Evolutionary conservation across 169 alveolate genomes (phyloP).

Genomic region (Plasmodium fragile): DNA sequence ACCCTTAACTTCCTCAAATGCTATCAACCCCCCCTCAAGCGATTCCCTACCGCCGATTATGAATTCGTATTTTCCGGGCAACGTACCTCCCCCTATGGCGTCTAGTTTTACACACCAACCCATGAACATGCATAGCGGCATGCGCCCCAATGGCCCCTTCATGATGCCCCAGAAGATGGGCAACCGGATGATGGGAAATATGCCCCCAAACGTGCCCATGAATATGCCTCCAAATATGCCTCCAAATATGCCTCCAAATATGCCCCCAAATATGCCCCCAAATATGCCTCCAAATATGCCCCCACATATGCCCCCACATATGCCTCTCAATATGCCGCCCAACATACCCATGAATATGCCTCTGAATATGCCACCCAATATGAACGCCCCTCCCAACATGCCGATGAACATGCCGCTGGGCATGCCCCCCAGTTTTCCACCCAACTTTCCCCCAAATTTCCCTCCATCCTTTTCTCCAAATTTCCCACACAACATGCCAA

Average conservation of each 20-base stretch:
- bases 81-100: constrained; percentile 10
- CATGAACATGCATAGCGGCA: not conserved
- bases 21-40: constrained; percentile 22
- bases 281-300: constrained; percentile 39
- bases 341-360: constrained; percentile 31
- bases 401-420: constrained; percentile 78
- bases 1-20: not conserved
- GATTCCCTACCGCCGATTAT: constrained; percentile 57
- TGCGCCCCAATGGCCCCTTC: constrained; percentile 19
- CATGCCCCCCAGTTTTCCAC: constrained; percentile 24
- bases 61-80: constrained; percentile 15
- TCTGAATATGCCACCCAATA: constrained; percentile 32
- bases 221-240: constrained; percentile 50
- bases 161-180: constrained; percentile 32
- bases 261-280: constrained; percentile 31
- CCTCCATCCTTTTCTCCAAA: not conserved
- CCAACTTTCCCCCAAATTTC: not conserved
- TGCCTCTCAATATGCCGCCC: constrained; percentile 44
- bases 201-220: constrained; percentile 73
- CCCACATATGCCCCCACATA: constrained; percentile 22
- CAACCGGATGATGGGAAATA: constrained; percentile 10
- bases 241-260: constrained; percentile 78
- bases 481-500: constrained; percentile 19
- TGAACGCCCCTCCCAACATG: constrained; percentile 69
- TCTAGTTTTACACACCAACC: constrained; percentile 29